These are phyloP conservation scores for Neopestalotiopsis clavispora DNA, from an alignment of 2,329 filamentous ascomycete genomes.

Conservation along the genomic window DNA sequence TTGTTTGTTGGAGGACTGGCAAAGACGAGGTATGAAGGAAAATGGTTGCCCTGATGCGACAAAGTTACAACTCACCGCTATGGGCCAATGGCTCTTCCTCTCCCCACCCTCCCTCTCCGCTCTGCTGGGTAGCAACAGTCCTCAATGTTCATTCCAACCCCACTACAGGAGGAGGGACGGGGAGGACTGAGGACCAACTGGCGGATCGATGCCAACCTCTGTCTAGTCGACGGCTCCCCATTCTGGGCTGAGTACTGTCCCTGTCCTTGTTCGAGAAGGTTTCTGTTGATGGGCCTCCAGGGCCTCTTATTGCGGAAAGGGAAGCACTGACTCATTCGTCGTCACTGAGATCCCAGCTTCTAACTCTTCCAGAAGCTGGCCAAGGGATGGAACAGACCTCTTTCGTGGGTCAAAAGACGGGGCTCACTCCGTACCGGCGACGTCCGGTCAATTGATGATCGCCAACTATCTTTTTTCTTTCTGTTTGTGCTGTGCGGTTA, in stretches of 20 bases:
- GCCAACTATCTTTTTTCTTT: too few species aligned
- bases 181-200: neutral
- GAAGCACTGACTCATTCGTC: neutral
- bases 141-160: neutral
- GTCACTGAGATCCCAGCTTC: neutral
- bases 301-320: neutral
- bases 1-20: neutral
- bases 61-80: neutral
- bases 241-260: neutral
- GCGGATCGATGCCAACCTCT: neutral
- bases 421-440: neutral
- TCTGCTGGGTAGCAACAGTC: neutral
- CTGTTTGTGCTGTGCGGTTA: neutral
- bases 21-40: too few species aligned
- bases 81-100: neutral
- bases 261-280: neutral
- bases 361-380: too few species aligned
- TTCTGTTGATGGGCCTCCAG: neutral
- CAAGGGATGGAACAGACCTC: neutral
- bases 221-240: neutral
- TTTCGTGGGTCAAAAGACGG: neutral
- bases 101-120: too few species aligned
- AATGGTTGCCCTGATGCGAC: neutral
- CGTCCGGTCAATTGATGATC: neutral
- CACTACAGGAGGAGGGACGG: neutral